Conservation (phyloP, 1,139 yeast species). For the Zygoascus hellenicus region DNA sequence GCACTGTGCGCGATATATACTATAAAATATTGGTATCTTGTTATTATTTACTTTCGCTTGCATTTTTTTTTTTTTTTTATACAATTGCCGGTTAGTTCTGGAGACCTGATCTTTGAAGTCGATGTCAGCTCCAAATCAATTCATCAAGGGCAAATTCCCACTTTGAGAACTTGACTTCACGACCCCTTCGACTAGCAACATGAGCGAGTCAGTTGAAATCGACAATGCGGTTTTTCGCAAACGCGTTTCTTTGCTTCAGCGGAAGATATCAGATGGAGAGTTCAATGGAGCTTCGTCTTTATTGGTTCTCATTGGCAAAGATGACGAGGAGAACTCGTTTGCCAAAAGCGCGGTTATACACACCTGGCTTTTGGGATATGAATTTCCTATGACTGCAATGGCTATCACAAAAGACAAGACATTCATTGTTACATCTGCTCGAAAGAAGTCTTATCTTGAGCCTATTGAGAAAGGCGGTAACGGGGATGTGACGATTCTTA, state of each 20-base stretch:
- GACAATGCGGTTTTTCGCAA: constrained; percentile 42
- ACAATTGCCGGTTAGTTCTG: no score
- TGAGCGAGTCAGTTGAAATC: constrained; percentile 29
- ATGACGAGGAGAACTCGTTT: constrained; percentile 84
- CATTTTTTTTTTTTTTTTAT: no score
- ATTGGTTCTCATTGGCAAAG: constrained; percentile 70
- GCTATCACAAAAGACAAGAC: constrained; percentile 57
- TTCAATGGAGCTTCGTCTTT: constrained; percentile 51
- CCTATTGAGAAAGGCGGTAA: constrained; percentile 40
- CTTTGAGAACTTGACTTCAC: not conserved
- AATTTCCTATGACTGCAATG: constrained; percentile 84
- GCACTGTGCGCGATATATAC: no score
- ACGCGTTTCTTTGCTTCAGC: constrained; percentile 41
- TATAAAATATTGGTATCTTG: no score
- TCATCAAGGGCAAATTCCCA: not conserved
- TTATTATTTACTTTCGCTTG: no score
- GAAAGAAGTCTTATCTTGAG: constrained; percentile 77
- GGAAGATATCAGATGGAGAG: constrained; percentile 35
- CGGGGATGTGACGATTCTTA: constrained; percentile 60
- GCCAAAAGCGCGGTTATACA: constrained; percentile 85
- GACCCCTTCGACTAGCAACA: not conserved
- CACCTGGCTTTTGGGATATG: constrained; percentile 91
- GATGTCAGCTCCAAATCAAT: not conserved
- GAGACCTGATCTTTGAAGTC: no score
- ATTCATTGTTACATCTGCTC: constrained; percentile 70